Base-by-base conservation (phyloP, 805 yeast species). In the Monosporozyma siamensis region DNA sequence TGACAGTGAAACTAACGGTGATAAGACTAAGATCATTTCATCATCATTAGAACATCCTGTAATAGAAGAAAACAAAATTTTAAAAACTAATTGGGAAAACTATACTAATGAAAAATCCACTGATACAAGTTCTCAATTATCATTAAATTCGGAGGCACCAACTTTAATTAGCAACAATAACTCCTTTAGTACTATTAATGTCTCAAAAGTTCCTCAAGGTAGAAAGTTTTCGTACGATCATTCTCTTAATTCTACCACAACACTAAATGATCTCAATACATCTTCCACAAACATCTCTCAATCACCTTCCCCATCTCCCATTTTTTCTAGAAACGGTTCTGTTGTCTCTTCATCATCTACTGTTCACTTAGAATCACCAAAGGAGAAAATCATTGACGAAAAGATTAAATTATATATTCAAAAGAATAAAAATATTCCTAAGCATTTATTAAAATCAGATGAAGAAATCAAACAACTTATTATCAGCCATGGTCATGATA, bases 401-500 rank as follows among this genome's bases (percentile, higher is more conserved):
- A 38, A 25, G n/a, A 10, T 37, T 17, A 25, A 23, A 15, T 18
- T 37, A n/a, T 31, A 29, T 11, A 23, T 42, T 18, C 29, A 42
- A 22, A 20, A 37, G 24, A 25, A 32, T 25, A 24, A 37, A 31
- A 24, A 30, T 20, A 22, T 32, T 12, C 47, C 44, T 18, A 41
- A 38, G 17, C 44, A 41, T 21, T 18, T 40, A 26, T 32, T 31
- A 24, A 31, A 36, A 31, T 41, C 46, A 18, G 15, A 30, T 10
- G 30, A 24, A 14, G 39, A 36, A 10, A 34, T 49, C 20, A 44
- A 47, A 32, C 37, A 32, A 12, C 36, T 40, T 14, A 60, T 67
- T 17, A 65, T 68, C 23, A 61, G 69, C 34, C 70, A 68, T 52
- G 71, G 74, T 52, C 73, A 71, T 48, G 72, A 71, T 22, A 56